These are phyloP conservation scores for Rhizophagus clarus DNA, from an alignment of 192 early-diverging fungal genomes.

Conservation along the genomic window DNA sequence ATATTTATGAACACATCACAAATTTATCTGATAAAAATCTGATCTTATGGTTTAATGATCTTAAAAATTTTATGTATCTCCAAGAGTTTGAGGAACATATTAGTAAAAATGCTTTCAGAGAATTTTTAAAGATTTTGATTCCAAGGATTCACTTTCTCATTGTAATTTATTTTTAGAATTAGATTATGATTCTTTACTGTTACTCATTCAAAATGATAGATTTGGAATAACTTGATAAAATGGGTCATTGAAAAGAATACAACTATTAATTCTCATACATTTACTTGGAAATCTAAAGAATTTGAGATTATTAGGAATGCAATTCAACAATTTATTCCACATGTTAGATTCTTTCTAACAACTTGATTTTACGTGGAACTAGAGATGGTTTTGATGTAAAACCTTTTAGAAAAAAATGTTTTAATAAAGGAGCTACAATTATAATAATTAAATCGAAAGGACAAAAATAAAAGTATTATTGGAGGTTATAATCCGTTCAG, in stretches of 20 bases:
- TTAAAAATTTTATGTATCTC: too few relatives aligned
- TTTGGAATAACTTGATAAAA: constrained; percentile 17
- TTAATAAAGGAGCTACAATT: constrained; percentile 14
- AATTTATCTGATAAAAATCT: neutral
- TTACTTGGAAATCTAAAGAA: neutral
- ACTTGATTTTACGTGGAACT: constrained; percentile 19
- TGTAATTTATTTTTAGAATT: constrained; percentile 12
- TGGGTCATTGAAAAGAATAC: neutral
- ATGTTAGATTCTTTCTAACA: constrained; percentile 23
- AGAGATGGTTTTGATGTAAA: neutral
- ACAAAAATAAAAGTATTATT: too few relatives aligned
- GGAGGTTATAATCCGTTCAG: constrained; percentile 13
- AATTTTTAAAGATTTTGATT: neutral
- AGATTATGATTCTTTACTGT: neutral
- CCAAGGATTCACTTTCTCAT: neutral
- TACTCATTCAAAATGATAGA: constrained; percentile 15
- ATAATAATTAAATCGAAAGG: neutral
- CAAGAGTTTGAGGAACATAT: too few relatives aligned
- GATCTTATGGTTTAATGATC: neutral
- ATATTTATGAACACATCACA: neutral
- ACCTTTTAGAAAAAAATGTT: constrained; percentile 2
- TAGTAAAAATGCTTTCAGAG: neutral
- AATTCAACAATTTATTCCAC: neutral
- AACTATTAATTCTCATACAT: neutral
- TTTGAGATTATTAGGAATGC: neutral